Base-by-base conservation (phyloP, 176 grass and related monocot genomes). In the Puya raimondii region DNA sequence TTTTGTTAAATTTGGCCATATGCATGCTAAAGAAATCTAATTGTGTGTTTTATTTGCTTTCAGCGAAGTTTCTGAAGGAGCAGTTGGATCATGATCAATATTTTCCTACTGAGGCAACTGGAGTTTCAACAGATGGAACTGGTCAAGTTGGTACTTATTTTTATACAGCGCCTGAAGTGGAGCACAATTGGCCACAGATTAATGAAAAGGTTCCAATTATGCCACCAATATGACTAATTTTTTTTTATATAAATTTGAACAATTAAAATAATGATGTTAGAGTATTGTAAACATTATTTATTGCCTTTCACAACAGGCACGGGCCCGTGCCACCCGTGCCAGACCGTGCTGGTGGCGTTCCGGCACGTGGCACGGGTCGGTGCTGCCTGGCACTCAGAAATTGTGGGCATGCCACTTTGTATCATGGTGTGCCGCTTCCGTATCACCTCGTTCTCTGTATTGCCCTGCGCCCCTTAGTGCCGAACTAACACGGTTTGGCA, bases 31-130 rank as follows among this genome's bases (percentile, higher is more conserved):
- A 51, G 72, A 70, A 27, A 50, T 67, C 59, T 23, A 65, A 70
- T 66, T 85, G 54, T 78, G 72, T 76, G 29, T 58, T 23, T 64
- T 67, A 52, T 65, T 81, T 83, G 15, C 74, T 83, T 52, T 20
- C 84, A 96, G 93, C 93, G n/a, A 96, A 96, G 80, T 96, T 96
- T 84, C 66, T 96, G 33, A 89, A 89, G 18, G 92, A 96, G 74
- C 89, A 92, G 68, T 72, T 90, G 66, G 93, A 96, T 87, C 86
- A 81, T 76, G 93, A 92, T 74, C 89, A 90, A 72, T 80, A 87
- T 80, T 70, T 92, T 90, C 88, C 93, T 29, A 87, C 82, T 59
- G 90, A 90, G 48, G 83, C 79, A 85, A 74, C 82, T 27, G 93
- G 93, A 23, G 61, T 82, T 85, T 96, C 86, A 69, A 87, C 87